These are phyloP conservation scores for Fusarium sp. DNA, from an alignment of 2,329 filamentous ascomycete species.

Conservation along the genomic window DNA sequence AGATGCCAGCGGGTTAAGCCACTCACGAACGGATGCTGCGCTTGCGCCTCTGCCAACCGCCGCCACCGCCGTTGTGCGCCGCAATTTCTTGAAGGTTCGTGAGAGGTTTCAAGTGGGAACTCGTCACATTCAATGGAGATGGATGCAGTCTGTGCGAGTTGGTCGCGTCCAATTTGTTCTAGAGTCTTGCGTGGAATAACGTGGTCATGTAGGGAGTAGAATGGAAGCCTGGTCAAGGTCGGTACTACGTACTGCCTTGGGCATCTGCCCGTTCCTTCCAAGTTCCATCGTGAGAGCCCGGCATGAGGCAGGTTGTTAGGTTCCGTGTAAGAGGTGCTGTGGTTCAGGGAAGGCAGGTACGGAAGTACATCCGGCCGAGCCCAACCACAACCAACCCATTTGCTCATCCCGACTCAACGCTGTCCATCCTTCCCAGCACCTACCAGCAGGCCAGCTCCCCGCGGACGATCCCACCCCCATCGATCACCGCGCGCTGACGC, in stretches of 20 bases:
- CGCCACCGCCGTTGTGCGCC: constrained; percentile 2
- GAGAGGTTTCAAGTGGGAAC: constrained; percentile 2
- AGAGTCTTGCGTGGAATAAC: background rate
- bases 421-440: constrained; percentile 11
- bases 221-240: background rate
- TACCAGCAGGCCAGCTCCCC: constrained; percentile 9
- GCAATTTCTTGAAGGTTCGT: constrained; percentile 15
- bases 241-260: background rate
- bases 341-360: constrained; percentile 4
- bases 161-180: background rate
- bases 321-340: background rate
- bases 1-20: constrained; percentile 16
- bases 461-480: constrained; percentile 24
- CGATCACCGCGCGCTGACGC: constrained; percentile 34
- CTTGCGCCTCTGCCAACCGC: constrained; percentile 11
- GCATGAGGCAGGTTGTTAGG: background rate
- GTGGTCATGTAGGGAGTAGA: background rate
- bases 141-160: background rate
- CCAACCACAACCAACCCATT: constrained; percentile 26
- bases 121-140: background rate
- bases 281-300: background rate
- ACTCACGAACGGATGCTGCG: constrained; percentile 3
- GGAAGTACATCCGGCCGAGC: constrained; percentile 27
- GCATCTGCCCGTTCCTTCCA: background rate
- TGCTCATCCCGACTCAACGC: constrained; percentile 13